Conservation (phyloP, 371 early-diverging fungal species). For the Nematocida sp. region DNA sequence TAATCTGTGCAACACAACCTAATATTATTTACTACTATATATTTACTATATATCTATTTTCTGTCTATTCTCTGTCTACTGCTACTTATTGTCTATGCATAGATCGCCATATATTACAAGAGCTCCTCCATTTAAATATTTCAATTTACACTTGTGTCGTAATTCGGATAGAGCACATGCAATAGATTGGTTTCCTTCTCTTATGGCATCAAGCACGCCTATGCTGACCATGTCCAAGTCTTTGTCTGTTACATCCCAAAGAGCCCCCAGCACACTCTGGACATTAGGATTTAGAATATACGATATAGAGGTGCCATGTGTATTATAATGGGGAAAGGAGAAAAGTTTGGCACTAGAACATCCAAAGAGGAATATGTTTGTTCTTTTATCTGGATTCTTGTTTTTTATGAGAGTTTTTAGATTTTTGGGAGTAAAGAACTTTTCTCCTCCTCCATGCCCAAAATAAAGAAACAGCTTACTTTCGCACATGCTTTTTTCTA, state of each 20-base stretch:
- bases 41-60: neutral
- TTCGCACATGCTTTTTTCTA: slow-evolving; percentile 10
- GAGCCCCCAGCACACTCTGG: slow-evolving; percentile 74
- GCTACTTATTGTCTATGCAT: neutral
- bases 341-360: slow-evolving; percentile 60
- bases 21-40: too few species aligned
- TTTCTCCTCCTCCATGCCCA: slow-evolving; percentile 90
- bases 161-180: slow-evolving; percentile 72
- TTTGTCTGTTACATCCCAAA: slow-evolving; percentile 97
- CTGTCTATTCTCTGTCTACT: neutral
- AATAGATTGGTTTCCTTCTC: slow-evolving; percentile 67
- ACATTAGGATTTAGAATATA: slow-evolving; percentile 19
- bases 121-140: slow-evolving; percentile 83
- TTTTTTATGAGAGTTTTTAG: neutral
- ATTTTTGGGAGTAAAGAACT: slow-evolving; percentile 69
- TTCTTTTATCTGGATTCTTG: slow-evolving; percentile 1
- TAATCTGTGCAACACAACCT: too few species aligned
- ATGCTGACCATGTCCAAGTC: slow-evolving; percentile 78
- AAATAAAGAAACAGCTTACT: slow-evolving; percentile 70
- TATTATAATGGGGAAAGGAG: slow-evolving; percentile 13
- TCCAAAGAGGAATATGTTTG: slow-evolving; percentile 63
- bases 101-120: slow-evolving; percentile 87
- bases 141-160: slow-evolving; percentile 69
- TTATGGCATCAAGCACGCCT: slow-evolving; percentile 69
- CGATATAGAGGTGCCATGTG: slow-evolving; percentile 41